Evolutionary conservation across 495 filamentous ascomycete species (phyloP).

Genomic region (Hypoxylon fragiforme): DNA sequence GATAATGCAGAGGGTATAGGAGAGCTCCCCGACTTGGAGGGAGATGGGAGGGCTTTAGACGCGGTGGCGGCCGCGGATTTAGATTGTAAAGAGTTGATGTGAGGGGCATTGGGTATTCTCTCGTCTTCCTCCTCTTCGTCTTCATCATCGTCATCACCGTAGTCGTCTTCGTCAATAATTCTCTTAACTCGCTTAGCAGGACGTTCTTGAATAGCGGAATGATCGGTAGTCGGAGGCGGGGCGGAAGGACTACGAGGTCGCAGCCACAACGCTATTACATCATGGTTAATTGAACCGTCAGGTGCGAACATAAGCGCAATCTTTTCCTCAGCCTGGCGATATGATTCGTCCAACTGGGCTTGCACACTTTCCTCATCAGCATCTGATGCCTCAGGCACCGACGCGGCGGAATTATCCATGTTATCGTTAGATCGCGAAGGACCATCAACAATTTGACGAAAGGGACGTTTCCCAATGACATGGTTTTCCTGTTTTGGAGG

Average conservation of each 20-base stretch:
- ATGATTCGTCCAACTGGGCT: constrained; percentile 49
- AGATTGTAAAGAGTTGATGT: constrained; percentile 60
- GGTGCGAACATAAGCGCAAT: constrained; percentile 75
- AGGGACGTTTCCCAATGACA: constrained; percentile 39
- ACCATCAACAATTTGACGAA: constrained; percentile 43
- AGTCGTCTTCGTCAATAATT: constrained; percentile 73
- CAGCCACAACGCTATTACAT: constrained; percentile 44
- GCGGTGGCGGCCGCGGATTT: constrained; percentile 54
- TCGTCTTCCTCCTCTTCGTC: constrained; percentile 67
- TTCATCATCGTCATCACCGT: constrained; percentile 85
- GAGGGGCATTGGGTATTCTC: constrained; percentile 35
- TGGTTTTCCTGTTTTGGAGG: constrained; percentile 33
- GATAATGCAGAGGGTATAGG: constrained; percentile 58
- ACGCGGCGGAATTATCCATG: constrained; percentile 43
- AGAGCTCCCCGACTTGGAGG: constrained; percentile 61
- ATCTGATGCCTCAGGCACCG: constrained; percentile 59
- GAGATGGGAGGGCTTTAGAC: constrained; percentile 53
- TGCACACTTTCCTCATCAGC: constrained; percentile 49
- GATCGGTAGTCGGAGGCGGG: constrained; percentile 52
- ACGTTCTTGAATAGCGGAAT: constrained; percentile 50
- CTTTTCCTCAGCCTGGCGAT: constrained; percentile 44
- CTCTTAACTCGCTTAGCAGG: constrained; percentile 55
- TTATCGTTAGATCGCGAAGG: constrained; percentile 41
- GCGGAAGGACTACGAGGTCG: constrained; percentile 39
- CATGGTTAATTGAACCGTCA: constrained; percentile 62